Base-by-base conservation (phyloP, 176 grass and related monocot genomes). In the Oryza punctata region DNA sequence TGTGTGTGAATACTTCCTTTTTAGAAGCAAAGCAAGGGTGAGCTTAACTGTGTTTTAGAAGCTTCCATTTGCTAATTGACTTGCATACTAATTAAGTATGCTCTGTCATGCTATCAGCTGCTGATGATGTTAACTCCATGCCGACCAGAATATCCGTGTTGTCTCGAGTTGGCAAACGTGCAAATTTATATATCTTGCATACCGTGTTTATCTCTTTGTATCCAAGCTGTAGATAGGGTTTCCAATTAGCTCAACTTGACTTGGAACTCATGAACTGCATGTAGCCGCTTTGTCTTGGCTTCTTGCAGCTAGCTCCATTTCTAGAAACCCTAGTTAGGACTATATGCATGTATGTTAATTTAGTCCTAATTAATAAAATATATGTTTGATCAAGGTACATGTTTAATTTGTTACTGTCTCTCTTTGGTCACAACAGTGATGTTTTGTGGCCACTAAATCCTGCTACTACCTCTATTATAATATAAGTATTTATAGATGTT, bases 101-200 rank as follows among this genome's bases (percentile, higher is more conserved):
- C 13, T 37, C 16, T 68, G 30, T 18, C 66, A 68, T 68, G 12
- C 65, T 37, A 68, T 37, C 66, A 15, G 66, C 32, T 60, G 66
- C n/a, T 60, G 28, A n/a, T 81, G 78, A 81, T 68, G 30, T 40
- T 70, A 26, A 33, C 30, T 27, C 47, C 7, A 54, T 81, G 79
- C 79, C 67, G 70, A 70, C 79, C n/a, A 71, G 47, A 70, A 71
- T 8, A 35, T 40, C 47, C 49, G 79, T 50, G 13, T 41, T 54
- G 21, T 81, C 21, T 81, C 67, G 47, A 70, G 79, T 71, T 71
- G 67, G 67, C 67, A 70, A 81, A 57, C 47, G 29, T 19, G 14
- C 12, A 10, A 24, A 57, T n/a, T 54, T 38, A 68, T 33, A 68
- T 35, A 68, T 15, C 26, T 81, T 70, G 68, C 30, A 37, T 81